Percentiles rank a stretch among this genome's conserved stretches.
Conservation (phyloP, 441 rosid species). For the Breynia disticha region DNA sequence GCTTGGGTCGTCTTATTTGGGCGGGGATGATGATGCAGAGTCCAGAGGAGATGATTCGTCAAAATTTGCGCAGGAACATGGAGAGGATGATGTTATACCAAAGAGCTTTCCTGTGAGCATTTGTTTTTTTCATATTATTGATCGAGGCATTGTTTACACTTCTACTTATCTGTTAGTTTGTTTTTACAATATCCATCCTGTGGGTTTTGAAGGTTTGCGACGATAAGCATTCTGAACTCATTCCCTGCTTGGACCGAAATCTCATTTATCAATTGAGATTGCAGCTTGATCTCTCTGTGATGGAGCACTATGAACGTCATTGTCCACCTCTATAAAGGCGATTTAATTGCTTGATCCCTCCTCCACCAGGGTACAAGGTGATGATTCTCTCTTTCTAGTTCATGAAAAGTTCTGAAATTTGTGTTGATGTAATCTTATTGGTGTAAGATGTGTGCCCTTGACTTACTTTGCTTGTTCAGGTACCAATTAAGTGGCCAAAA, state of each 20-base stretch:
- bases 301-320: slow-evolving; percentile 99
- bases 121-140: slow-evolving; percentile 1
- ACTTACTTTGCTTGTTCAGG: slow-evolving; percentile 21
- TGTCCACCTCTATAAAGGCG: slow-evolving; percentile 92
- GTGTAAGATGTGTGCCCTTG: background rate
- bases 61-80: slow-evolving; percentile 44
- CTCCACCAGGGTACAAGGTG: slow-evolving; percentile 94
- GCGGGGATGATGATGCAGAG: slow-evolving; percentile 65
- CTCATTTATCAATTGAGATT: slow-evolving; percentile 89
- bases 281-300: slow-evolving; percentile 87
- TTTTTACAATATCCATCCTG: slow-evolving; percentile 1
- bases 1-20: slow-evolving; percentile 86
- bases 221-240: slow-evolving; percentile 85
- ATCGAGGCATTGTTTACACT: background rate
- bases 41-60: slow-evolving; percentile 28
- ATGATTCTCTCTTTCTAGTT: background rate
- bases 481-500: slow-evolving; percentile 97
- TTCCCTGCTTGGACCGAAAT: slow-evolving; percentile 92
- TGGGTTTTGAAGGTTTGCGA: slow-evolving; percentile 69
- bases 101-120: slow-evolving; percentile 85
- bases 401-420: no score
- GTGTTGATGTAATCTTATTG: no score
- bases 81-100: slow-evolving; percentile 35
- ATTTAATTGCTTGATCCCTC: slow-evolving; percentile 95
- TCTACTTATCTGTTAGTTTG: background rate